Percentiles rank a stretch among this genome's conserved stretches.
These are phyloP conservation scores for Sequoia sempervirens DNA, from an alignment of 75 land plant species.

Conservation along the genomic window DNA sequence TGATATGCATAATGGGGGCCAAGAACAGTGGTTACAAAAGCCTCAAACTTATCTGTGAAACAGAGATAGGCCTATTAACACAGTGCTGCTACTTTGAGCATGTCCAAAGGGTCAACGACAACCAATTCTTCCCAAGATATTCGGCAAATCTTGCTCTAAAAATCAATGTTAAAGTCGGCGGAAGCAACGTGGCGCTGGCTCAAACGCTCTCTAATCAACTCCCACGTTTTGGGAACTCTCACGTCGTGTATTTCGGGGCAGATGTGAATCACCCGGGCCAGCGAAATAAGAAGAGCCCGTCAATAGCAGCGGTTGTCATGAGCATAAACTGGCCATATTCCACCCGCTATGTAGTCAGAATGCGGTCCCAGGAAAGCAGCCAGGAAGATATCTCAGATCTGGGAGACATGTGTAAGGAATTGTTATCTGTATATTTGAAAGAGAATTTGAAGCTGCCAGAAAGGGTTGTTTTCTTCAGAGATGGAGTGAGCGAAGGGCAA, in stretches of 20 bases:
- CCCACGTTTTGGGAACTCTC: not conserved
- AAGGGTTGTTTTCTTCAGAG: constrained; percentile 44
- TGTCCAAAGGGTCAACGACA: not conserved
- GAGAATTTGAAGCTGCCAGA: constrained; percentile 18
- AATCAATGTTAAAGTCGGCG: constrained; percentile 62
- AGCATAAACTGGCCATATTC: constrained; percentile 50
- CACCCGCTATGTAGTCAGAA: constrained; percentile 28
- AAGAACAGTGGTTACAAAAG: constrained; percentile 36
- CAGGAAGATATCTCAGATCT: constrained; percentile 32
- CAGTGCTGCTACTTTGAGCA: constrained; percentile 42
- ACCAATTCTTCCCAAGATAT: constrained; percentile 19
- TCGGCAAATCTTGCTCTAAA: constrained; percentile 48
- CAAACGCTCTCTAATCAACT: not conserved
- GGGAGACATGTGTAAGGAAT: constrained; percentile 37
- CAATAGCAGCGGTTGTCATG: constrained; percentile 53
- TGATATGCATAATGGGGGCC: constrained; percentile 44
- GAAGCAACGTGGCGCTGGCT: constrained; percentile 34
- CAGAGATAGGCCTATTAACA: constrained; percentile 44
- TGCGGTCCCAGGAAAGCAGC: constrained; percentile 26
- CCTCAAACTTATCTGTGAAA: constrained; percentile 56
- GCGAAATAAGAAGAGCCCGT: constrained; percentile 22
- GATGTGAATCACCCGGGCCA: constrained; percentile 59
- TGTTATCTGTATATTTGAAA: constrained; percentile 22
- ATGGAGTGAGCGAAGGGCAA: constrained; percentile 53
- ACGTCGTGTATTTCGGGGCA: constrained; percentile 48